Evolutionary conservation across 768 basidiomycete genomes (phyloP), one percentile per base, ranked within the genome.

Genomic region (Serpula lacrymans): DNA sequence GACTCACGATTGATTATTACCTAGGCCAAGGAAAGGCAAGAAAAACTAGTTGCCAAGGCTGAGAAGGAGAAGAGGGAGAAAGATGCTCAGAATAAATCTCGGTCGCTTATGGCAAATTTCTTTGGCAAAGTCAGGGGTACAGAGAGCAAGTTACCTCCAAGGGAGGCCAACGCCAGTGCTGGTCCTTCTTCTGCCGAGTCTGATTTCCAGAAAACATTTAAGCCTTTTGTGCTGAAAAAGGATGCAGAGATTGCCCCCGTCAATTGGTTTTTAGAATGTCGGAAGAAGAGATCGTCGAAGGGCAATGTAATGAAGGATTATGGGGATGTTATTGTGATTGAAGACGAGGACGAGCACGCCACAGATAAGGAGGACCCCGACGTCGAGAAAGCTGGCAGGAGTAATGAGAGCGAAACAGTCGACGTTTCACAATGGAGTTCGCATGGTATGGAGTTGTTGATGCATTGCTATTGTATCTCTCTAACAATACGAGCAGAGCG

Each of bases 221-320:
- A 77, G 50, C 82, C 89, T 1, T 95, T 91, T 57, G 69, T 77
- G 4, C 50, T 87, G 44, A 89, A 86, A 68, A 90, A 85, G 54
- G 87, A 79, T 45, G 75, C 78, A 5, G 67, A 71, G 20, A 51
- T 93, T 13, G 89, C 90, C 3, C 85, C 86, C 0, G 53, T 71
- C 27, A 93, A 92, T 51, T 79, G 78, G 70, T 90, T 88, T 62
- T 51, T 62, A 41, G 60, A 60, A 17, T 22, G 33, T 20, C 41
- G 50, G 23, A 48, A 62, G 26, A 64, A 58, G 43, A 48, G 30
- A 48, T 50, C 41, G 52, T 49, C 14, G 42, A 41, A 43, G 47
- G 34, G 47, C 39, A 50, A 37, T 37, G 27, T 53, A 8, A 59
- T 52, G 32, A 44, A 43, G 30, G 53, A 44, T 31, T 53, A 65